Percentiles rank a stretch among this genome's conserved stretches.
Evolutionary conservation across 768 basidiomycete species (phyloP).

Genomic region (Boletus reticulatus): DNA sequence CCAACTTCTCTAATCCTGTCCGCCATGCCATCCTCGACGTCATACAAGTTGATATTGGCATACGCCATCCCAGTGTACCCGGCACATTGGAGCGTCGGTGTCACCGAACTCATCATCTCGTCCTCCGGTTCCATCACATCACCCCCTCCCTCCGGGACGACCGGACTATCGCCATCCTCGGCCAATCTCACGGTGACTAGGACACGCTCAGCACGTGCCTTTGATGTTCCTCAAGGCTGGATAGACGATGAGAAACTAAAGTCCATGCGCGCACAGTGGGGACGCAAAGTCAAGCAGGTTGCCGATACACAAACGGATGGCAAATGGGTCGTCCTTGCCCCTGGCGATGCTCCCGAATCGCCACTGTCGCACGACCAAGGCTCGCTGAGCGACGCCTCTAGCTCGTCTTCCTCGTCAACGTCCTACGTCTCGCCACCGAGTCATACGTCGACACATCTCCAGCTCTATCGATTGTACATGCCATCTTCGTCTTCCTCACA

Average conservation of each 20-base stretch:
- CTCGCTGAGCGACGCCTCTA: conserved; percentile 20
- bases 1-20: conserved; percentile 82
- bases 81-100: conserved; percentile 74
- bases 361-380: conserved; percentile 9
- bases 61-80: conserved; percentile 81
- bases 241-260: conserved; percentile 63
- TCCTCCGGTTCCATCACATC: conserved; percentile 17
- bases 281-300: conserved; percentile 66
- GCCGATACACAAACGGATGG: conserved; percentile 81
- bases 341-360: conserved; percentile 40
- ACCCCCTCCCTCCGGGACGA: conserved; percentile 1
- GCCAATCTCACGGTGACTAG: conserved; percentile 48
- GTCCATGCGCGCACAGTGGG: conserved; percentile 72
- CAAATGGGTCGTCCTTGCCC: conserved; percentile 79
- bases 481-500: conserved; percentile 52
- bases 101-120: conserved; percentile 72
- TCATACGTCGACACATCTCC: conserved; percentile 54
- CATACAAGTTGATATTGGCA: conserved; percentile 72
- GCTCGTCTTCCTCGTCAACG: conserved; percentile 24
- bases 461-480: conserved; percentile 71
- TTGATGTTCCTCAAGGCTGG: conserved; percentile 72
- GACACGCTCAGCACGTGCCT: conserved; percentile 64
- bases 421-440: conserved; percentile 35
- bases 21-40: conserved; percentile 45
- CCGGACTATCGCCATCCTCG: conserved; percentile 11